Evolutionary conservation across 2,329 filamentous ascomycete genomes (phyloP), one percentile per base, ranked within the genome.

Genomic region (Alternaria sp.): DNA sequence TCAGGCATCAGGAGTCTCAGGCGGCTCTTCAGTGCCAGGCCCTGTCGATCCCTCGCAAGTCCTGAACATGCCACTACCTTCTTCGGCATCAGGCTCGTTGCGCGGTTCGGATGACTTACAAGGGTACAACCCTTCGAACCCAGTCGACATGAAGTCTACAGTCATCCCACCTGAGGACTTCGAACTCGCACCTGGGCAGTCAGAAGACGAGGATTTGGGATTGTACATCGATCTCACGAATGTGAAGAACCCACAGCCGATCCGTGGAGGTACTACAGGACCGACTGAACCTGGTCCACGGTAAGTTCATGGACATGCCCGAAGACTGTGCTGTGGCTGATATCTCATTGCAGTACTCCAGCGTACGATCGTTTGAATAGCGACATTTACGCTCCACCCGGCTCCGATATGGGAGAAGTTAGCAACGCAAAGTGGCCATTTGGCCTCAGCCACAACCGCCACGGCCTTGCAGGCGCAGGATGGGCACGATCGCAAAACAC

Each of bases 351-450:
- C 13, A 63, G 61, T 10, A 43, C 28, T 23, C 36, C 50, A 32
- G 71, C 67, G 13, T 70, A 82, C 17, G 81, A 82, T 45, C 75
- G 73, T 21, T 67, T 82, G 46, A 82, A 82, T 57, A 76, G 75
- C 23, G 80, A 82, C 54, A 50, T 82, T 3, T 82, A 74, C 61
- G 74, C 73, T 11, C 81, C 80, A 13, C 79, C 81, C 3, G 67
- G 71, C 7, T 81, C 81, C 6, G 81, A 83, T 61, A 45, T 67
- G n/a, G 80, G 81, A 0, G 77, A 80, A 61, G 75, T 79, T 0
- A 61, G 69, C 1, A 81, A 82, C 19, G 79, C 79, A 5, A 82
- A 82, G 61, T 83, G 81, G 81, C 81, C 80, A 0, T 73, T 82
- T n/a, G 79, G 73, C 11, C 69, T 82, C 3, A 81, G 79, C 0